Conservation (phyloP, 805 yeast genomes). For the Barnettozyma wickerhamii region DNA sequence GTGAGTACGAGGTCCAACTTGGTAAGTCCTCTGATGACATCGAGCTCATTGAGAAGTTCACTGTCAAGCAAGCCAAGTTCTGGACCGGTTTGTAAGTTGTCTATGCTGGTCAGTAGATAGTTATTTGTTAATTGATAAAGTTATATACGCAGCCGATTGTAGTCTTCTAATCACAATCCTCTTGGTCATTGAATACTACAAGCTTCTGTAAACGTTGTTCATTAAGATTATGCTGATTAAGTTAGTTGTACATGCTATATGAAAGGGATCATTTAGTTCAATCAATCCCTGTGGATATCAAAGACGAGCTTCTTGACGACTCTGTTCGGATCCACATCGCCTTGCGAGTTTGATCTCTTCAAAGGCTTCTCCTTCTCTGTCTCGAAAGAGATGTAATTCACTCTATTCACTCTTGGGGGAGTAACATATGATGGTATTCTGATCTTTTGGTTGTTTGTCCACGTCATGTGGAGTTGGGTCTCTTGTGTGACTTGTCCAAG, state of each 20-base stretch:
- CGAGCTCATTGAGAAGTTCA: constrained; percentile 22
- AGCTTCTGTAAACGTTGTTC: too few relatives aligned
- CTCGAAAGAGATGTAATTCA: constrained; percentile 18
- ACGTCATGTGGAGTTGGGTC: constrained; percentile 13
- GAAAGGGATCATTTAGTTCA: too few relatives aligned
- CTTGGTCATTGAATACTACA: too few relatives aligned
- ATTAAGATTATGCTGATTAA: too few relatives aligned
- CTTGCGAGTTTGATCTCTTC: constrained; percentile 21
- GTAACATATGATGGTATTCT: constrained; percentile 22
- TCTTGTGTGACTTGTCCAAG: not conserved
- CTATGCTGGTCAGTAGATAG: not conserved
- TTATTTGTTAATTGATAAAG: too few relatives aligned
- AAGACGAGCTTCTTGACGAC: constrained; percentile 24
- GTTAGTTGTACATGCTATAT: not conserved
- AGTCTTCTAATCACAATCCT: too few relatives aligned
- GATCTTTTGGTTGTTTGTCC: constrained; percentile 13
- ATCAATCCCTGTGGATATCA: constrained; percentile 20
- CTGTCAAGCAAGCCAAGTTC: constrained; percentile 18
- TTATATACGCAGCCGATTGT: too few relatives aligned
- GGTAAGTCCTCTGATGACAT: constrained; percentile 35
- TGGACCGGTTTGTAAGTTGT: constrained; percentile 2
- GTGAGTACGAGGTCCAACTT: constrained; percentile 42
- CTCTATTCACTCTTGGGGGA: constrained; percentile 23
- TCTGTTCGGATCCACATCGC: constrained; percentile 17
- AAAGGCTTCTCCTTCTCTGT: constrained; percentile 10